phyloP scores from a whole-genome alignment of 345 rosid genomes.

The Melastoma malabathricum region DNA sequence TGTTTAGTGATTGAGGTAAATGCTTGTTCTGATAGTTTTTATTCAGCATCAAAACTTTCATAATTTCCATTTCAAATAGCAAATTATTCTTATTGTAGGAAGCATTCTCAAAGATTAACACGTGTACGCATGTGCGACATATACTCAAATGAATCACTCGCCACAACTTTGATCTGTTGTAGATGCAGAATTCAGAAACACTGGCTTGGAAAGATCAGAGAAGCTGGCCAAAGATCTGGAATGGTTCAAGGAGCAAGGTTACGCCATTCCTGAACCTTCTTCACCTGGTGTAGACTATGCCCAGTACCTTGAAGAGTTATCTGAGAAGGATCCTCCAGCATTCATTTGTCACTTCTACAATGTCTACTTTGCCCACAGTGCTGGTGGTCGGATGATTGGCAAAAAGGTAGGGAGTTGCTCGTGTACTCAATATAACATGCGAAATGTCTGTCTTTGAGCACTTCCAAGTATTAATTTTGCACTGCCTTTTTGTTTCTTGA shows the following conservation, averaged over 20 bases:
- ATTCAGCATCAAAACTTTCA: no score
- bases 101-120: no score
- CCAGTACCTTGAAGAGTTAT: conserved; percentile 42
- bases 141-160: no score
- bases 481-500: no score
- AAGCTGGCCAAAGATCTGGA: conserved; percentile 58
- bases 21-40: no score
- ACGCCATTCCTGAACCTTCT: conserved; percentile 69
- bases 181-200: conserved; percentile 83
- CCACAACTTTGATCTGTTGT: background rate
- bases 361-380: conserved; percentile 79
- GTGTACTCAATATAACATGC: background rate
- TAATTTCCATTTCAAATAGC: no score
- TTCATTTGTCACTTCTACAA: conserved; percentile 97
- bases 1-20: no score
- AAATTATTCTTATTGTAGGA: no score
- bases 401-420: conserved; percentile 41
- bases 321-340: conserved; percentile 86
- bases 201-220: conserved; percentile 73
- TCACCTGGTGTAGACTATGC: conserved; percentile 60
- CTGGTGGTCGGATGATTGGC: conserved; percentile 98
- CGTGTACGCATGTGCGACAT: no score
- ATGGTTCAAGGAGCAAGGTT: conserved; percentile 88
- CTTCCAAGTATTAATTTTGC: no score
- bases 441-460: no score